Conservation (phyloP, 805 yeast species). For the Starmerella cellae region DNA sequence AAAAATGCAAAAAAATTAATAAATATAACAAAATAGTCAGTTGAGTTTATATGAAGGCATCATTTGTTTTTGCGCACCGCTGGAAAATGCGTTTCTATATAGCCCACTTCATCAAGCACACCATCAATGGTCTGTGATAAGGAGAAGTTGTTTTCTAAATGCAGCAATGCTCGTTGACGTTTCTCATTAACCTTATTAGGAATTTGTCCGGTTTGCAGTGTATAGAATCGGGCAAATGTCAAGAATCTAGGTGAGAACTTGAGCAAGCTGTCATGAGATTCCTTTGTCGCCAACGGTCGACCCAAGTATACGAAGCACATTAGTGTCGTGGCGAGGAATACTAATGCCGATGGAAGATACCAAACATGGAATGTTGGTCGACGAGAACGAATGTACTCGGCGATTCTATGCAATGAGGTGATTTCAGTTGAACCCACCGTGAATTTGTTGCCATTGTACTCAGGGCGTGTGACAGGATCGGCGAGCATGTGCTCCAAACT, state of each 20-base stretch:
- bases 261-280: slow-evolving; percentile 12
- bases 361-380: slow-evolving; percentile 11
- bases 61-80: too few relatives aligned
- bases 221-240: slow-evolving; percentile 22
- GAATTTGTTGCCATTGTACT: slow-evolving; percentile 12
- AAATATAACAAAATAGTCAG: too few relatives aligned
- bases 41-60: too few relatives aligned
- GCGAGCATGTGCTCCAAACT: slow-evolving; percentile 24
- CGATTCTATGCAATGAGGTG: slow-evolving; percentile 20
- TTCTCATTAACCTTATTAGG: slow-evolving; percentile 17
- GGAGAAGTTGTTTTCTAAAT: slow-evolving; percentile 16
- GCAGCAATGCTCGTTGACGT: slow-evolving; percentile 17
- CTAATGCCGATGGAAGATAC: slow-evolving; percentile 19
- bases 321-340: slow-evolving; percentile 15
- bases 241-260: slow-evolving; percentile 16
- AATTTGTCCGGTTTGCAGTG: slow-evolving; percentile 22
- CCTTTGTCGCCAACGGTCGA: slow-evolving; percentile 5
- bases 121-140: slow-evolving; percentile 20
- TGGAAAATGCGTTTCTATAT: neutral
- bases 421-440: slow-evolving; percentile 17
- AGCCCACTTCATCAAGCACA: slow-evolving; percentile 16
- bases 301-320: slow-evolving; percentile 13
- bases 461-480: slow-evolving; percentile 18
- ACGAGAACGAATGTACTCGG: slow-evolving; percentile 15
- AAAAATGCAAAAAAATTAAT: too few relatives aligned